Conservation (phyloP, 208 protist genomes). For the Willaertia magna region DNA sequence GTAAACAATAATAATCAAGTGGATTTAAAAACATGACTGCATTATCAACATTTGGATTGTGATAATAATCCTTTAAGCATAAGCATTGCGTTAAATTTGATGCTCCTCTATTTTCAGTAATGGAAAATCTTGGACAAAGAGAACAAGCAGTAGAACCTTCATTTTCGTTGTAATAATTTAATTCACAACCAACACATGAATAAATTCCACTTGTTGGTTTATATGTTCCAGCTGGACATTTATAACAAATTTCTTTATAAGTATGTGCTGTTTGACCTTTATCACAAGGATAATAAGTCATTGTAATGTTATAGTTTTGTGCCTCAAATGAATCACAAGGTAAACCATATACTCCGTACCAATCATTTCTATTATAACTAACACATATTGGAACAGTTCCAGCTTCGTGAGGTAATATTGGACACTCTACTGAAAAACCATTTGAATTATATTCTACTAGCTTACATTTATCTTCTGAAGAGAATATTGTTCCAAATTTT, state of each 20-base stretch:
- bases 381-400: too few species aligned
- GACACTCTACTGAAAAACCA: too few species aligned
- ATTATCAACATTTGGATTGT: too few species aligned
- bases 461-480: too few species aligned
- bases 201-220: background rate
- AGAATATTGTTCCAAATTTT: too few species aligned
- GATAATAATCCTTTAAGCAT: background rate
- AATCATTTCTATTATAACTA: too few species aligned
- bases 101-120: background rate
- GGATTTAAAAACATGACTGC: too few species aligned
- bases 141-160: background rate
- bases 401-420: too few species aligned
- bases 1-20: background rate
- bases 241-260: background rate
- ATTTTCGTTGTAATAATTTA: background rate
- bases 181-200: background rate
- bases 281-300: background rate
- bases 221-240: background rate
- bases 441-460: too few species aligned
- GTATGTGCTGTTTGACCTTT: background rate
- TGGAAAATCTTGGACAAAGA: background rate
- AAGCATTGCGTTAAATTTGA: background rate
- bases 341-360: too few species aligned
- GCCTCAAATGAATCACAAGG: too few species aligned
- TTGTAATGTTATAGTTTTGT: too few species aligned